Evolutionary conservation across 2,329 filamentous ascomycete species (phyloP).

Genomic region (Sporothrix humicola): DNA sequence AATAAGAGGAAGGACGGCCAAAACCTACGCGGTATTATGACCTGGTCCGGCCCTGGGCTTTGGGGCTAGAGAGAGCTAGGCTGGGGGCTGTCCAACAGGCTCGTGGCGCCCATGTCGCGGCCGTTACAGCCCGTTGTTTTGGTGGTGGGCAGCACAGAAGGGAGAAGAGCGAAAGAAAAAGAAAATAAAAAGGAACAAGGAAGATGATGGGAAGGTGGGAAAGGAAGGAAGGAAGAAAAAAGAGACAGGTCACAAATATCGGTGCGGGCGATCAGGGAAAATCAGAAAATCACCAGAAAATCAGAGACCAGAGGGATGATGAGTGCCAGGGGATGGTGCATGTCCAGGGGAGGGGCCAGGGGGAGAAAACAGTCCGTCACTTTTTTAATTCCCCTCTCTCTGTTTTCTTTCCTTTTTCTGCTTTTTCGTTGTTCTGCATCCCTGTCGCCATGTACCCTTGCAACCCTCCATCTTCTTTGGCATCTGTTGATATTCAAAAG

Average conservation of each 20-base stretch:
- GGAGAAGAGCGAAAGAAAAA: not conserved
- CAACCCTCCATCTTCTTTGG: constrained; percentile 7
- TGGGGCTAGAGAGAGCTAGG: not conserved
- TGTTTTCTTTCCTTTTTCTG: not conserved
- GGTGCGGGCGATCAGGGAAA: constrained; percentile 6
- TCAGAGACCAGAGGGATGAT: not conserved
- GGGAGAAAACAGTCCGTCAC: constrained; percentile 21
- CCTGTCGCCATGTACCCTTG: constrained; percentile 2
- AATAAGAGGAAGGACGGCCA: not conserved
- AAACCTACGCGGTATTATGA: not conserved
- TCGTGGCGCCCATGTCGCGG: constrained; percentile 30
- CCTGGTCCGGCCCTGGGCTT: no score
- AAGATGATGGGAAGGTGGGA: no score
- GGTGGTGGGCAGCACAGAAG: not conserved
- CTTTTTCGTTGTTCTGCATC: not conserved
- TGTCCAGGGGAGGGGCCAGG: not conserved
- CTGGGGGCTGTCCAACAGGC: constrained; percentile 8
- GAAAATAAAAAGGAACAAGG: not conserved
- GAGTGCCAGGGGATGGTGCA: not conserved
- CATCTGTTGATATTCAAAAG: not conserved
- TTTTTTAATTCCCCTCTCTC: not conserved
- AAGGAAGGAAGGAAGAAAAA: not conserved
- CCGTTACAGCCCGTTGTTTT: constrained; percentile 26
- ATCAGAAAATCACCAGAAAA: constrained; percentile 9
- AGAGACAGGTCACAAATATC: constrained; percentile 27